These are phyloP conservation scores for Rhodosporidiobolus sp. DNA, from an alignment of 768 basidiomycete genomes.

Conservation along the genomic window DNA sequence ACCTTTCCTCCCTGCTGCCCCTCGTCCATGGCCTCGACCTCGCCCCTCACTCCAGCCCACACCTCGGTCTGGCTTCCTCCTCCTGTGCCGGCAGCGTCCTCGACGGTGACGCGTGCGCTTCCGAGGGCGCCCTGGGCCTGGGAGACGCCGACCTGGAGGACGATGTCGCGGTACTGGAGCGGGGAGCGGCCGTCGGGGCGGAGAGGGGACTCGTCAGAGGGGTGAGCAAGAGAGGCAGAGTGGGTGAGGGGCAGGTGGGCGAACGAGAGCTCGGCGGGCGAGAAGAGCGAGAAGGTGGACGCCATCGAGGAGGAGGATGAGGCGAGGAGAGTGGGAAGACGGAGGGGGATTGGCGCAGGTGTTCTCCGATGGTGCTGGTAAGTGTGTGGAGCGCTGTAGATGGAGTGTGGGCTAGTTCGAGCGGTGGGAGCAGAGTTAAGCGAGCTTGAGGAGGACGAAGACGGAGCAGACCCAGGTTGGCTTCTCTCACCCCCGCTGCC, in stretches of 20 bases:
- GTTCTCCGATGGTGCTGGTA: too few species aligned
- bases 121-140: conserved; percentile 70
- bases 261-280: conserved; percentile 35
- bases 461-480: neutral
- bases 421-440: neutral
- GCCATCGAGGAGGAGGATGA: conserved; percentile 7
- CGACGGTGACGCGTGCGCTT: conserved; percentile 72
- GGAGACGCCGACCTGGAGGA: conserved; percentile 71
- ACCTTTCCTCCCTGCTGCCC: conserved; percentile 63
- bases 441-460: neutral
- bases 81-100: conserved; percentile 55
- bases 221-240: conserved; percentile 67
- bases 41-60: conserved; percentile 72
- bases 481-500: too few species aligned
- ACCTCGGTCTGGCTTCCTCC: conserved; percentile 71
- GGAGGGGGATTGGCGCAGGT: neutral
- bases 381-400: too few species aligned
- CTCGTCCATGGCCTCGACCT: conserved; percentile 60
- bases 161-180: conserved; percentile 64
- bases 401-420: neutral
- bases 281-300: conserved; percentile 35
- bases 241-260: conserved; percentile 24
- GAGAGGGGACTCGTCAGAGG: conserved; percentile 59
- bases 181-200: conserved; percentile 73
- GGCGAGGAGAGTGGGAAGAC: neutral